phyloP scores from a whole-genome alignment of 2,329 filamentous ascomycete species.

The Penicillium sclerotiorum region DNA sequence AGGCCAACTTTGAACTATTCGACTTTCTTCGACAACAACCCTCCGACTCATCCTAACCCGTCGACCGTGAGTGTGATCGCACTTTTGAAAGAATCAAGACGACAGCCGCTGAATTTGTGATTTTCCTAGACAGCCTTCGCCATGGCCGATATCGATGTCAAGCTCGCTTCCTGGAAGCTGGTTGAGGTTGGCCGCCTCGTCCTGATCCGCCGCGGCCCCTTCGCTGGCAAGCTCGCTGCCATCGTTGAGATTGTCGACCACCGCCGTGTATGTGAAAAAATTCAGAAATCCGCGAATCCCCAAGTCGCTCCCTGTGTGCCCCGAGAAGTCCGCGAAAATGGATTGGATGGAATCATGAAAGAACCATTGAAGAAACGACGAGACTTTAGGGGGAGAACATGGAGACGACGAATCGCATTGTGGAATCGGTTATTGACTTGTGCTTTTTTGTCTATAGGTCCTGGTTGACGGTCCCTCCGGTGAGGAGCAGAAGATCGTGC shows the following conservation, averaged over 20 bases:
- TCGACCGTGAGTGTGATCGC: conserved; percentile 44
- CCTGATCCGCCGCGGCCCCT: conserved; percentile 82
- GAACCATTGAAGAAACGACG: conserved; percentile 3
- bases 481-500: conserved; percentile 75
- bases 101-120: conserved; percentile 29
- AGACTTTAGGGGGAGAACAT: not conserved
- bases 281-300: conserved; percentile 12
- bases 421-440: conserved; percentile 20
- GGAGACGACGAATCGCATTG: not conserved
- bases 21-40: conserved; percentile 45
- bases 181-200: conserved; percentile 98
- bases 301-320: no score
- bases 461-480: conserved; percentile 92
- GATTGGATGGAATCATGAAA: not conserved
- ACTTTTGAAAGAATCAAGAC: conserved; percentile 15
- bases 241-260: conserved; percentile 99
- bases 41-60: conserved; percentile 36
- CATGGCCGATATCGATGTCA: conserved; percentile 83
- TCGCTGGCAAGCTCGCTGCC: conserved; percentile 81
- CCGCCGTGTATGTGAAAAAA: conserved; percentile 84
- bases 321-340: conserved; percentile 8
- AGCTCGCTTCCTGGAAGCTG: conserved; percentile 85
- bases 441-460: conserved; percentile 67
- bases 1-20: conserved; percentile 41
- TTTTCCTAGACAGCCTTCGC: conserved; percentile 58